Base-by-base conservation (phyloP, 108 stramenopile species). In the Aurantiochytrium sp. region DNA sequence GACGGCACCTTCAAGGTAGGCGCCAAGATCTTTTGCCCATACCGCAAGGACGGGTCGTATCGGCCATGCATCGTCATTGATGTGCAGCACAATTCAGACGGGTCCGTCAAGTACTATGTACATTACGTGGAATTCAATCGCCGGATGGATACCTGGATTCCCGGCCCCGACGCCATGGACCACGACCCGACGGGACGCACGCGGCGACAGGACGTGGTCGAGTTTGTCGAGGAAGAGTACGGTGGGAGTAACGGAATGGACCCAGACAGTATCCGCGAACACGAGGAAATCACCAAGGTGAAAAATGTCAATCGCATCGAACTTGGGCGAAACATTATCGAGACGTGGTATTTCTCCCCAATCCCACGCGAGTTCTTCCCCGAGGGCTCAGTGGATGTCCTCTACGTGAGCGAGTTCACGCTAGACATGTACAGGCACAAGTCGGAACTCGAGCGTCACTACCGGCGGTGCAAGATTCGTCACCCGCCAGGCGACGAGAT, bases 241-340 rank as follows among this genome's bases (percentile, higher is more conserved):
- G 89, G 76, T 8, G 76, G 51, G 10, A 83, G 51, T 23, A 83
- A 87, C 18, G 89, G 87, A 42, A 90, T 90, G 89, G 89, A 90
- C 58, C 71, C 87, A 49, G 87, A n/a, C 16, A 55, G 35, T 6
- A 49, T 90, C 49, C 87, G 87, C 14, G 98, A 99, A 92, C 99
- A 99, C 92, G 97, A 99, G 4, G 97, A 98, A 91, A 96, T 97
- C n/a, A 99, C 99, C 83, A 98, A 98, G 89, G 97, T 99, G n/a
- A 98, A 98, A 93, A 99, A 99, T 93, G 97, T 99, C 76, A 93
- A 95, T 59, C 93, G 93, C 73, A 98, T 99, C 88, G 92, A 95
- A 89, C 95, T 99, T 94, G 98, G 98, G 6, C 90, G 90, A 72
- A 97, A 92, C 89, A 95, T 96, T 47, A 93, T 98, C 42, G 94